A percentile compares a stretch with the other conserved stretches of the same genome.
Conservation (phyloP, 495 filamentous ascomycete species). For the Aspergillus panamensis region DNA sequence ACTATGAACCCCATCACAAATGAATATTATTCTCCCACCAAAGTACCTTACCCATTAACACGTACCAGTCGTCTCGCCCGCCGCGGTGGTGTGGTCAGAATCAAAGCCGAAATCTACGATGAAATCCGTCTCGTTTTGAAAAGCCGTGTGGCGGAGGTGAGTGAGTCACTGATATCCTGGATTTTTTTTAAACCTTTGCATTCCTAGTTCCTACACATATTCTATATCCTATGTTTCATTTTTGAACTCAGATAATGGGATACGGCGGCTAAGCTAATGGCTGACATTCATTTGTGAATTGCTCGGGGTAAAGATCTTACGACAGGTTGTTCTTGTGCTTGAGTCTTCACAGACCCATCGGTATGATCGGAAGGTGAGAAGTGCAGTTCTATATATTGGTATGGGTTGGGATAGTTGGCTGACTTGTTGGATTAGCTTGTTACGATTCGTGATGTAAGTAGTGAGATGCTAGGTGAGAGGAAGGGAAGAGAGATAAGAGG, state of each 20-base stretch:
- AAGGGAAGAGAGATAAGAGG: background rate
- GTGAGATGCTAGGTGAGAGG: background rate
- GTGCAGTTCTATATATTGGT: background rate
- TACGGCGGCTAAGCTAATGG: no score
- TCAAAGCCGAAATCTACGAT: constrained; percentile 67
- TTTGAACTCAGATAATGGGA: no score
- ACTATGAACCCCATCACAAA: no score
- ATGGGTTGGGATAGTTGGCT: background rate
- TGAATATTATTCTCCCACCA: no score
- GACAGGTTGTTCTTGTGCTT: constrained; percentile 16
- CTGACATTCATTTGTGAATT: no score
- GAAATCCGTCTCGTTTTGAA: constrained; percentile 57
- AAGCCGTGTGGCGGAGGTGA: constrained; percentile 50
- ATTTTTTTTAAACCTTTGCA: background rate
- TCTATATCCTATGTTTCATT: no score
- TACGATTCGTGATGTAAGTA: constrained; percentile 60
- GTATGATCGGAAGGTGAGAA: constrained; percentile 19
- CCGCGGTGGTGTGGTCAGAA: constrained; percentile 73
- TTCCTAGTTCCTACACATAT: background rate
- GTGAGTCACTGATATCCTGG: constrained; percentile 5
- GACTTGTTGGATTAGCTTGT: constrained; percentile 34
- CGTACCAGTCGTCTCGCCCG: constrained; percentile 67
- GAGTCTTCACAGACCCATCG: constrained; percentile 12
- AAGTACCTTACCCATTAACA: background rate
- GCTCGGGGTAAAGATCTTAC: constrained; percentile 18